Conservation (phyloP, 23 red algal species). For the Gracilaria gracilis region DNA sequence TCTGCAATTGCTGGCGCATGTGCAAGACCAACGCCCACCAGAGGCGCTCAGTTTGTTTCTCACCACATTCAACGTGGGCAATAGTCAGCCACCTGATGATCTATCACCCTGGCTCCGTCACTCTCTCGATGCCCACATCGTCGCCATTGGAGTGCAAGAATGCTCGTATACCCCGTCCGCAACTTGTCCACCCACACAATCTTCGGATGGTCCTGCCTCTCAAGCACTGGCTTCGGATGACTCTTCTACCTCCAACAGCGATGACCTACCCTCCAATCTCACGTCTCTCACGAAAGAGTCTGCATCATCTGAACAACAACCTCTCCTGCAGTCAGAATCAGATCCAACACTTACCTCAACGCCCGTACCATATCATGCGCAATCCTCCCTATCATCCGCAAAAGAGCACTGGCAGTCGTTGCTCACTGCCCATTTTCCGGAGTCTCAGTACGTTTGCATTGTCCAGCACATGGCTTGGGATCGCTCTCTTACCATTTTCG, state of each 20-base stretch:
- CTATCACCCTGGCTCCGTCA: slow-evolving; percentile 43
- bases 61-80: slow-evolving; percentile 72
- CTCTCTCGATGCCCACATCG: slow-evolving; percentile 21
- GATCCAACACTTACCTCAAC: slow-evolving; percentile 3
- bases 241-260: slow-evolving; percentile 22
- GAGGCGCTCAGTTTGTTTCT: slow-evolving; percentile 29
- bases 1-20: slow-evolving; percentile 43
- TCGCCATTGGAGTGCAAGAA: slow-evolving; percentile 68
- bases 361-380: neutral
- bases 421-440: slow-evolving; percentile 59
- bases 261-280: neutral
- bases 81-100: slow-evolving; percentile 61
- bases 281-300: neutral
- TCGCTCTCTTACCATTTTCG: slow-evolving; percentile 52
- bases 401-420: slow-evolving; percentile 68
- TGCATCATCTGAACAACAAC: neutral
- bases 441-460: slow-evolving; percentile 45
- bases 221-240: slow-evolving; percentile 79
- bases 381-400: slow-evolving; percentile 3
- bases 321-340: neutral
- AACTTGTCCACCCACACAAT: neutral
- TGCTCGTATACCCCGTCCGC: slow-evolving; percentile 48
- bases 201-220: neutral
- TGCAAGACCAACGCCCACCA: slow-evolving; percentile 4
- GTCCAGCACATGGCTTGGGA: slow-evolving; percentile 45